Percentiles rank a stretch among this genome's conserved stretches.
phyloP scores from a whole-genome alignment of 345 rosid species.

The Camelina laxa region DNA sequence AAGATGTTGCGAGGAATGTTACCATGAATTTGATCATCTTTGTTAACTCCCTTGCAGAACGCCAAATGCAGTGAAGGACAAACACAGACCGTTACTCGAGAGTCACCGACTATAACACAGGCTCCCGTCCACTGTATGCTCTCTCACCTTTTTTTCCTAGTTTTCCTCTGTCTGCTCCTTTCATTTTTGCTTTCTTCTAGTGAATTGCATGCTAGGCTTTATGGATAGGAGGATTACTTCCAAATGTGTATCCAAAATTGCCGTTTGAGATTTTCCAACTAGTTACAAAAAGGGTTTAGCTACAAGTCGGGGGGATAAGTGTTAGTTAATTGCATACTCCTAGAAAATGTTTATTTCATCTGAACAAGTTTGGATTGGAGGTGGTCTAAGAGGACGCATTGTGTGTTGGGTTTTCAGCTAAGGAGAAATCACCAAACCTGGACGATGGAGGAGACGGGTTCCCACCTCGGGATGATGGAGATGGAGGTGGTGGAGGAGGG shows the following conservation, averaged over 20 bases:
- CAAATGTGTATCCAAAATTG: not conserved
- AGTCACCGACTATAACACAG: constrained; percentile 84
- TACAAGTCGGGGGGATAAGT: constrained; percentile 11
- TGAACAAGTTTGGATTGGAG: not conserved
- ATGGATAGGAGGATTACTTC: not conserved
- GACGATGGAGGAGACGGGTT: constrained; percentile 87
- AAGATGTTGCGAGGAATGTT: not conserved
- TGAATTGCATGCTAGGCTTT: not conserved
- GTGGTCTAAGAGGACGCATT: not conserved
- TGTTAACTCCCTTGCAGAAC: constrained; percentile 51
- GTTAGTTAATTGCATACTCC: constrained; percentile 3
- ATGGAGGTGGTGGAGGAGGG: constrained; percentile 91
- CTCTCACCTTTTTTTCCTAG: not conserved
- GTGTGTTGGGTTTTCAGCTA: constrained; percentile 51
- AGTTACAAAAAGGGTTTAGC: not conserved
- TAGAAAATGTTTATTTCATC: not conserved
- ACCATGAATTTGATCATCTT: not conserved
- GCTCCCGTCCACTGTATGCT: constrained; percentile 81
- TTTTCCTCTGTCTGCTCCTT: not conserved
- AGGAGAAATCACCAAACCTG: constrained; percentile 72
- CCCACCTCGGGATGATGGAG: constrained; percentile 74
- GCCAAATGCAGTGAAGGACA: constrained; percentile 78
- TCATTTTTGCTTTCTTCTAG: not conserved
- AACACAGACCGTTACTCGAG: constrained; percentile 76
- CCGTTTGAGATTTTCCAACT: not conserved